phyloP scores from a whole-genome alignment of 2,329 filamentous ascomycete genomes.

The Xylogone sp. region DNA sequence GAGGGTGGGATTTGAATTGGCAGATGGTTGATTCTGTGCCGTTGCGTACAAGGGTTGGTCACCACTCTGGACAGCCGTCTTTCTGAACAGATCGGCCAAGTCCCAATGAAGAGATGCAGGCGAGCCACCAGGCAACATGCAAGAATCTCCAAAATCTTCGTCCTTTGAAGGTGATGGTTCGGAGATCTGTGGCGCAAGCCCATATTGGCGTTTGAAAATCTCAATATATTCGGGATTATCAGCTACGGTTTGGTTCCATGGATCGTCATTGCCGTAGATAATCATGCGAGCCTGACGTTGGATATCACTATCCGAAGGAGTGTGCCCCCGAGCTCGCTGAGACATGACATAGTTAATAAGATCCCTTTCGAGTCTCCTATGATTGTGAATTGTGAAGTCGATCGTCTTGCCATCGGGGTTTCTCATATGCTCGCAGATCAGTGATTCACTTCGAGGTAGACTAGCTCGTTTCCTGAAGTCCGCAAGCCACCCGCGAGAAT shows the following conservation, averaged over 20 bases:
- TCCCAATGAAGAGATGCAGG: constrained; percentile 25
- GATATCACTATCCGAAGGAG: constrained; percentile 50
- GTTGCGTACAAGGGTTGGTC: constrained; percentile 13
- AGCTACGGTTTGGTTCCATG: constrained; percentile 61
- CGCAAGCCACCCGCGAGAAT: constrained; percentile 51
- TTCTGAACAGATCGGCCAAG: constrained; percentile 10
- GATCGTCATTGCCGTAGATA: constrained; percentile 59
- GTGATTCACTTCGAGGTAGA: constrained; percentile 53
- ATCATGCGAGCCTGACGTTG: constrained; percentile 56
- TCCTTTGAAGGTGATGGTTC: constrained; percentile 1
- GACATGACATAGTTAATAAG: constrained; percentile 47
- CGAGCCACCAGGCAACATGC: not conserved
- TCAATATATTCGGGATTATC: constrained; percentile 52
- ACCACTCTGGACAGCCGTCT: not conserved
- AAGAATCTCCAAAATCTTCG: not conserved
- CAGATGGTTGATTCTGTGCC: constrained; percentile 22
- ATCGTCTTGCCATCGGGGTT: constrained; percentile 52
- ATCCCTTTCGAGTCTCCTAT: constrained; percentile 48
- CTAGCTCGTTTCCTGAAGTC: constrained; percentile 53
- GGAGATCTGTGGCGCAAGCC: constrained; percentile 14
- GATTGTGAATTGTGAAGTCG: constrained; percentile 57
- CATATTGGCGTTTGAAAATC: constrained; percentile 40
- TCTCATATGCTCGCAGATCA: constrained; percentile 43
- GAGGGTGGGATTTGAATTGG: constrained; percentile 22
- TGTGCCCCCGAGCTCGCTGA: constrained; percentile 41